Base-by-base conservation (phyloP, 2,329 filamentous ascomycete genomes). In the Epichloe scottii region DNA sequence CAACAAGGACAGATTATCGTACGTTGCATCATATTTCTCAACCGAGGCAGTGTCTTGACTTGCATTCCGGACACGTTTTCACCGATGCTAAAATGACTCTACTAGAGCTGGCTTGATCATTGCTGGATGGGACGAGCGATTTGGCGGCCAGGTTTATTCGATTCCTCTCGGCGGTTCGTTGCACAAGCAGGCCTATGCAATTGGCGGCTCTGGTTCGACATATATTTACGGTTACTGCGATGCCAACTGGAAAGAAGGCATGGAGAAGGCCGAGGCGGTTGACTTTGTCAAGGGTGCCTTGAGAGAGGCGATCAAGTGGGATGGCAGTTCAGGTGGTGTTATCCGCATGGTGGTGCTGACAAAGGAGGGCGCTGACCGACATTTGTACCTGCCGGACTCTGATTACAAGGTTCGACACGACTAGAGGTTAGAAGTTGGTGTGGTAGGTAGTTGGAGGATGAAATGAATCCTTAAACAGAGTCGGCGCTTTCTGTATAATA, bases 201-300 rank as follows among this genome's bases (percentile, higher is more conserved):
- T 98, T 63, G 90, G 89, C 60, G 93, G 93, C 44, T 97, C 91
- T 19, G 93, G 93, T 41, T 97, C 91, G 60, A 97, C 93, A 55
- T 98, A 98, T 76, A 98, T 98, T 70, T 98, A 97, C 76, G 93
- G 93, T 61, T 97, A 95, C 77, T 97, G 90, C 67, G 91, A 98
- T 67, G 84, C 89, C 52, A 82, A 98, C 76, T 98, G 93, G 93
- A 82, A 77, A 68, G 93, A 97, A 71, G 82, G 82, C 58, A 97
- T 98, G 90, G 88, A 85, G 49, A 89, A 97, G 75, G 77, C 81
- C 51, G 90, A 95, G 55, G 93, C 93, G 1, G 83, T 98, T 57
- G 71, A 83, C 40, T 98, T 98, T 63, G 93, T 98, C 67, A 96
- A 95, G 74, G 85, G 83, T 46, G 84, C 93, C 34, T 74, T 98